phyloP scores from a whole-genome alignment of 2,329 filamentous ascomycete species.

The Cladophialophora chaetospira region DNA sequence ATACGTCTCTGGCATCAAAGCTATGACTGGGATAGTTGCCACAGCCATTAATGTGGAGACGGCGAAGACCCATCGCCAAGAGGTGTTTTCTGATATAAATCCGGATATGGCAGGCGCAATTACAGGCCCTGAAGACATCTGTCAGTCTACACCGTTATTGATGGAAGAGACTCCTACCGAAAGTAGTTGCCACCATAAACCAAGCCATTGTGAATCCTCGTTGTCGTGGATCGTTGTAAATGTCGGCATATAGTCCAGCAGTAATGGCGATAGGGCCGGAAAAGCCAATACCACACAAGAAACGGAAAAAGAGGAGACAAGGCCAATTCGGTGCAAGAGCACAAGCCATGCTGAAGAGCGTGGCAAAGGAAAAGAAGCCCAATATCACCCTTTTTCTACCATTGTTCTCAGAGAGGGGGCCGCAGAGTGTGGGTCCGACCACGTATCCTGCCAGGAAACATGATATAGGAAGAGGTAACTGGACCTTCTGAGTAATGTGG shows the following conservation, averaged over 20 bases:
- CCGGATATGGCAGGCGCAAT: constrained; percentile 50
- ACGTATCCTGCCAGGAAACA: constrained; percentile 46
- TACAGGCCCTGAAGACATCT: constrained; percentile 46
- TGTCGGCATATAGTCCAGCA: constrained; percentile 50
- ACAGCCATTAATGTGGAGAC: constrained; percentile 67
- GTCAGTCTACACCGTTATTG: no score
- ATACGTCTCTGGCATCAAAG: constrained; percentile 68
- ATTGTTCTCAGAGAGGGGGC: constrained; percentile 46
- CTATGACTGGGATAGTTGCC: constrained; percentile 58
- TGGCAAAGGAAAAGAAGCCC: constrained; percentile 50
- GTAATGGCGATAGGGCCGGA: constrained; percentile 48
- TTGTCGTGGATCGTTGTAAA: constrained; percentile 46
- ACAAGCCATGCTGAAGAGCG: constrained; percentile 45
- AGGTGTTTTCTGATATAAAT: constrained; percentile 42
- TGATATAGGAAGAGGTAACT: constrained; percentile 45
- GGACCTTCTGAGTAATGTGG: constrained; percentile 34
- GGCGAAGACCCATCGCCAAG: constrained; percentile 54
- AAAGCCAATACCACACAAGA: constrained; percentile 45
- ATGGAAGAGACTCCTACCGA: no score
- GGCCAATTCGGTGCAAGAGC: constrained; percentile 48
- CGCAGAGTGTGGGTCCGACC: constrained; percentile 46
- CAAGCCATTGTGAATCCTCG: constrained; percentile 45
- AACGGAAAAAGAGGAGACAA: constrained; percentile 45
- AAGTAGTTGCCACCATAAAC: constrained; percentile 47
- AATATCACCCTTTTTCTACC: constrained; percentile 49